A percentile compares a stretch with the other conserved stretches of the same genome.
These are phyloP conservation scores for Xylaria acuta DNA, from an alignment of 495 filamentous ascomycete genomes.

Conservation along the genomic window DNA sequence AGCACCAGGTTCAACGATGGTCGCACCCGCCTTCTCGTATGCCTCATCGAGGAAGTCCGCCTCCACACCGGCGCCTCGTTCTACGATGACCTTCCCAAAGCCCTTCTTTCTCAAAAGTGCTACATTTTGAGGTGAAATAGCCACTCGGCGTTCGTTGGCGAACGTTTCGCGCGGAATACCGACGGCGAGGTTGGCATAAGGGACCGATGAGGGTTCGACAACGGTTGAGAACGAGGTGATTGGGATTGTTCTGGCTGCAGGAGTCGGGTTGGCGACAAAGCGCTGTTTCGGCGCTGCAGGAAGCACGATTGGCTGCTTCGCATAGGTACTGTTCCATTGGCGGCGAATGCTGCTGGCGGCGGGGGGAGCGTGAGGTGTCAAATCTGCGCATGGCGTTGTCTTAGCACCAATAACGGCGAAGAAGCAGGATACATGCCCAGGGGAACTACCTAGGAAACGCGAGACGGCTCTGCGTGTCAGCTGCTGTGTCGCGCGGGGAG, in stretches of 20 bases:
- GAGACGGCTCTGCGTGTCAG: conserved; percentile 34
- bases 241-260: conserved; percentile 29
- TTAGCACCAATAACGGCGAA: conserved; percentile 34
- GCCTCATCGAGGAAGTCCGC: conserved; percentile 75
- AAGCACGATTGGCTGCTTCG: conserved; percentile 36
- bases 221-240: conserved; percentile 40
- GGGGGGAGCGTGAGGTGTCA: conserved; percentile 26
- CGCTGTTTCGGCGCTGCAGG: conserved; percentile 34
- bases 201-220: conserved; percentile 58
- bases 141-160: conserved; percentile 76
- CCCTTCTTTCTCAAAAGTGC: conserved; percentile 79
- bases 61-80: conserved; percentile 74
- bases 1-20: conserved; percentile 63
- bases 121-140: conserved; percentile 81
- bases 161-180: conserved; percentile 75
- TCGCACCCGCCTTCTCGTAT: conserved; percentile 75
- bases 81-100: conserved; percentile 72
- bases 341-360: conserved; percentile 23
- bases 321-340: conserved; percentile 40
- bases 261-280: conserved; percentile 25
- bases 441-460: conserved; percentile 35
- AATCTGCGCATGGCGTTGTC: conserved; percentile 34
- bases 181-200: conserved; percentile 71
- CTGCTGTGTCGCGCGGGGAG: conserved; percentile 34
- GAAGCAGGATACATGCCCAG: conserved; percentile 19